Conservation (phyloP, 1,139 yeast species). For the Sugiyamaella sp. region DNA sequence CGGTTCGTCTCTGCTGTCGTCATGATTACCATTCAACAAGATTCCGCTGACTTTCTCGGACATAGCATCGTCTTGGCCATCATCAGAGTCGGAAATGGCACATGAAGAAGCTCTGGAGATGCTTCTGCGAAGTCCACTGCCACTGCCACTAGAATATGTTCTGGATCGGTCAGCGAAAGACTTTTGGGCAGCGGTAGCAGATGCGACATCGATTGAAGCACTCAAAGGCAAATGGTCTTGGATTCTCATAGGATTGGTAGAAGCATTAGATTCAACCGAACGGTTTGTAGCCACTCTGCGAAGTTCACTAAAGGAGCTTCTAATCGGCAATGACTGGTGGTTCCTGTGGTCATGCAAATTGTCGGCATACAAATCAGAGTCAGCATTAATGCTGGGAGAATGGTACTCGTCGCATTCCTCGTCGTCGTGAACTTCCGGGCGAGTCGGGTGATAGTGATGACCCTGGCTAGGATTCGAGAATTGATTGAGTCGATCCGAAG, state of each 20-base stretch:
- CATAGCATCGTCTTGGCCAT: slow-evolving; percentile 16
- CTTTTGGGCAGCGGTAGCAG: slow-evolving; percentile 22
- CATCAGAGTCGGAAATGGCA: slow-evolving; percentile 32
- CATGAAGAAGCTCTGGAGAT: slow-evolving; percentile 32
- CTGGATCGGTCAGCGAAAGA: slow-evolving; percentile 15
- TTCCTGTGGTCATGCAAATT: slow-evolving; percentile 40
- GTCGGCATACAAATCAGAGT: slow-evolving; percentile 10
- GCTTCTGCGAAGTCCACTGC: slow-evolving; percentile 14
- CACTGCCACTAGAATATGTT: slow-evolving; percentile 16
- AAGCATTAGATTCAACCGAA: slow-evolving; percentile 8
- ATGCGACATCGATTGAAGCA: slow-evolving; percentile 20
- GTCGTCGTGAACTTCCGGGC: slow-evolving; percentile 9
- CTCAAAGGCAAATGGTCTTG: slow-evolving; percentile 16
- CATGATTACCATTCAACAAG: slow-evolving; percentile 22
- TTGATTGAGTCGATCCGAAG: neutral
- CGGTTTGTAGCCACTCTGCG: slow-evolving; percentile 19
- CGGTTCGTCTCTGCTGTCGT: slow-evolving; percentile 17
- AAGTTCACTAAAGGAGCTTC: slow-evolving; percentile 27
- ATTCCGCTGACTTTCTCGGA: slow-evolving; percentile 24
- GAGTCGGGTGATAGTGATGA: neutral
- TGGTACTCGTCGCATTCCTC: slow-evolving; percentile 18
- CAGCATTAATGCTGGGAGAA: slow-evolving; percentile 15
- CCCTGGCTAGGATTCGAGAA: neutral
- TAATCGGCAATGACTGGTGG: slow-evolving; percentile 38
- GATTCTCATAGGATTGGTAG: slow-evolving; percentile 1